Conservation (phyloP, 2,329 filamentous ascomycete genomes). For the Volutella citrinella region DNA sequence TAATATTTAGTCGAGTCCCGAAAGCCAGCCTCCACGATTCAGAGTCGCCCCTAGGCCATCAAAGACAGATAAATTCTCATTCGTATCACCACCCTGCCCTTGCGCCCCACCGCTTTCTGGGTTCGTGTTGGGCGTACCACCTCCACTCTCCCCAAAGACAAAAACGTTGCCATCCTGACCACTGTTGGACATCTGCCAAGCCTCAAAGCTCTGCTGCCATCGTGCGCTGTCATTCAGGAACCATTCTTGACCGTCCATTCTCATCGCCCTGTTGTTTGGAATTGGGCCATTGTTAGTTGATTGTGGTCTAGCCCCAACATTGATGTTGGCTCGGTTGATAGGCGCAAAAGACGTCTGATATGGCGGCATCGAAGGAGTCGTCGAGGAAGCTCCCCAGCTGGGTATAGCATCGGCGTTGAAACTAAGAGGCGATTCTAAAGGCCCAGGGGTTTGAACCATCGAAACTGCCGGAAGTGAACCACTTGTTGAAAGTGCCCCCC, state of each 20-base stretch:
- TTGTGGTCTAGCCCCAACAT: conserved; percentile 11
- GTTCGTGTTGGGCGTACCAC: conserved; percentile 17
- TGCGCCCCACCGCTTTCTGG: conserved; percentile 12
- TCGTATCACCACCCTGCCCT: conserved; percentile 17
- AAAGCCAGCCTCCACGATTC: conserved; percentile 32
- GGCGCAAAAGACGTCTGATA: conserved; percentile 20
- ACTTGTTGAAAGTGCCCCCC: conserved; percentile 14
- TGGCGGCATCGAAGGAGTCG: conserved; percentile 16
- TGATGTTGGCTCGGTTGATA: conserved; percentile 13
- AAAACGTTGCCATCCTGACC: conserved; percentile 26
- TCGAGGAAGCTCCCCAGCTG: conserved; percentile 22
- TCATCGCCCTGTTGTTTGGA: conserved; percentile 19
- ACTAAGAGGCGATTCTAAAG: conserved; percentile 19
- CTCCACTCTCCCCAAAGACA: conserved; percentile 24
- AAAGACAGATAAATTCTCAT: conserved; percentile 25
- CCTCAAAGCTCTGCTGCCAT: conserved; percentile 57
- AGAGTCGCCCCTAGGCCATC: conserved; percentile 32
- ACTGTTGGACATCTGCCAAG: conserved; percentile 42
- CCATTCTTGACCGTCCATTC: conserved; percentile 54
- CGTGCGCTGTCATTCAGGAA: conserved; percentile 55
- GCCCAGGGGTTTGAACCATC: conserved; percentile 16
- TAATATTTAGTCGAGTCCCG: conserved; percentile 30
- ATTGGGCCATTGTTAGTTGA: conserved; percentile 19
- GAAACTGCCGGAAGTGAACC: conserved; percentile 8
- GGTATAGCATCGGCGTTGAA: conserved; percentile 22